Base-by-base conservation (phyloP, 2,329 filamentous ascomycete species). In the Zasmidium angulare region DNA sequence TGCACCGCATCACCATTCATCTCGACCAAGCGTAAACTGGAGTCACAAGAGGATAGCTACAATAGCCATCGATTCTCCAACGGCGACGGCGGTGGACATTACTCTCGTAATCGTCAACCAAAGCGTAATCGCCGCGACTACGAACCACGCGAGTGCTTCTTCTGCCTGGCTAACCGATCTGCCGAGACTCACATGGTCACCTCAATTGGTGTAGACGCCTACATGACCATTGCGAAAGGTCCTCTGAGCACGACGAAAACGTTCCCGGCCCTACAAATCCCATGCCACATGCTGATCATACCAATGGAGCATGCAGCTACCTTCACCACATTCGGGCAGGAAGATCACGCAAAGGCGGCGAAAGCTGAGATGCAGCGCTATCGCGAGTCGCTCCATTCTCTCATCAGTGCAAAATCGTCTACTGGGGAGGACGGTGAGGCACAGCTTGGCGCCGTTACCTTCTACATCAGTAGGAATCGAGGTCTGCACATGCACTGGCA, bases 401-500 rank as follows among this genome's bases (percentile, higher is more conserved):
- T 97, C 89, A 80, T 97, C 12, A 56, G 63, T 3, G 54, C 64
- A 14, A 67, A 68, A 50, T 64, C 68, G 21, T 59, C 57, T 79
- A 51, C 26, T 10, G 65, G 60, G 19, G n/a, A 77, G 74, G 58
- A 74, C 78, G 70, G 78, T 46, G 71, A 67, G 14, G 74, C 83
- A 63, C 83, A 83, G 63, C 85, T 97, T 1, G 95, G 93, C 17
- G 85, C 87, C 1, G 89, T 98, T 1, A 95, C 91, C 0, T 99
- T 91, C 86, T 95, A 98, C 76, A 93, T 99, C 68, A 93, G 88
- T 71, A 88, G 92, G 53, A 82, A 81, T 3, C 84, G 84, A 53
- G 91, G 95, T 56, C 87, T 98, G 57, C 95, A 99, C 72, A 83
- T 88, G 1, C 93, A 98, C 71, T 97, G 93, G 95, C 96, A 99